A percentile compares a stretch with the other conserved stretches of the same genome.
Conservation (phyloP, 345 rosid genomes). For the Eucalyptus urophylla region DNA sequence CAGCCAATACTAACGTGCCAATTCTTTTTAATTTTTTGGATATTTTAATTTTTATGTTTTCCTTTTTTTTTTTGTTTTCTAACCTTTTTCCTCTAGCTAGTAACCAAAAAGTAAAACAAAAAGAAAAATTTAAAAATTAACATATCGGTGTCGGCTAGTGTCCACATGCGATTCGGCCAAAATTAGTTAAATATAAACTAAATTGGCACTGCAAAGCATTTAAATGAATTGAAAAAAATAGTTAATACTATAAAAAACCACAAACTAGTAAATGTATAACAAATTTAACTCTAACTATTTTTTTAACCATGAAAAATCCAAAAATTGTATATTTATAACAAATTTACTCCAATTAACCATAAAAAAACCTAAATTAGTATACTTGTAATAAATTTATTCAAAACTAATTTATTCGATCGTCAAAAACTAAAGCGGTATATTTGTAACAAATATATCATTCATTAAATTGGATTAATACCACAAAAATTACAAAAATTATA, state of each 20-base stretch:
- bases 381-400: fast-evolving
- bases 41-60: no score
- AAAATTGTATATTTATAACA: fast-evolving
- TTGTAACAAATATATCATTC: fast-evolving
- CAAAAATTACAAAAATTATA: fast-evolving
- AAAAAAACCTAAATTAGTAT: fast-evolving
- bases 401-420: no score
- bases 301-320: no score
- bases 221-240: no score
- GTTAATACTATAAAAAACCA: no score
- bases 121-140: no score
- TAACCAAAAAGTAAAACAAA: fast-evolving
- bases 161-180: fast-evolving
- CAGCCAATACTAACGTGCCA: fast-evolving
- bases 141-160: no score
- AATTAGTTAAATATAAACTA: fast-evolving
- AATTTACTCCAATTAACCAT: fast-evolving
- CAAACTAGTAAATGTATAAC: fast-evolving
- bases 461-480: fast-evolving
- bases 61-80: no score
- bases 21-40: no score
- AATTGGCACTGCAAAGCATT: fast-evolving
- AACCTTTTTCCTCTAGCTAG: fast-evolving
- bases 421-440: fast-evolving
- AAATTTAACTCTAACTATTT: no score